Evolutionary conservation across 805 yeast species (phyloP).

Genomic region (Lachancea quebecensis): DNA sequence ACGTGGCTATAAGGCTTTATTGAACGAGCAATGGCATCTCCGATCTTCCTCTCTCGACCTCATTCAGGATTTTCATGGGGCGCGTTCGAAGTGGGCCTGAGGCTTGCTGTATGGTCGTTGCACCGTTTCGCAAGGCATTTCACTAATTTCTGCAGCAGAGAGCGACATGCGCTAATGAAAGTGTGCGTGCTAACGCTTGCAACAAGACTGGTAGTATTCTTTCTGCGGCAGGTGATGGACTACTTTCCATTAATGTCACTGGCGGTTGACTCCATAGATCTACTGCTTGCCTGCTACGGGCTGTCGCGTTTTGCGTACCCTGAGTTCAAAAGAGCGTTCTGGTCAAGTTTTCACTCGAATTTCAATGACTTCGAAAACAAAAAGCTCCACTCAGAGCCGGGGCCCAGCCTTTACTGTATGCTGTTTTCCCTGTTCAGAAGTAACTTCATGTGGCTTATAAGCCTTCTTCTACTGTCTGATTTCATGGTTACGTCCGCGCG

Average conservation of each 20-base stretch:
- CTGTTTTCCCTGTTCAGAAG: too few relatives aligned
- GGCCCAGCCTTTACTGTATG: background rate
- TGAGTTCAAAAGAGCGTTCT: background rate
- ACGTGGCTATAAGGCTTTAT: background rate
- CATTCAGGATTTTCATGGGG: constrained; percentile 45
- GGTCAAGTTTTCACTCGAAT: background rate
- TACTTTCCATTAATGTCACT: background rate
- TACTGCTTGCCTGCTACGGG: background rate
- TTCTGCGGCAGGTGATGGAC: background rate
- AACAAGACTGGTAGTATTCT: background rate
- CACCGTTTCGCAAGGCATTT: constrained; percentile 43
- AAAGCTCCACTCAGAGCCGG: background rate
- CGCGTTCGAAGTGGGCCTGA: constrained; percentile 47
- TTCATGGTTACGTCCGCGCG: too few relatives aligned
- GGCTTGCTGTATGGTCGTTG: constrained; percentile 44
- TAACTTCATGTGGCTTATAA: too few relatives aligned
- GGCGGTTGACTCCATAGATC: background rate
- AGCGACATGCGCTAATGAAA: background rate
- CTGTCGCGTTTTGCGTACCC: background rate
- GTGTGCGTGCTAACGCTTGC: background rate
- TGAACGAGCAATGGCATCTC: constrained; percentile 44
- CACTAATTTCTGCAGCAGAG: constrained; percentile 1
- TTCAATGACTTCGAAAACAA: background rate
- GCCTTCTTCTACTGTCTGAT: too few relatives aligned
- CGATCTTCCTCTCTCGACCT: constrained; percentile 50